Evolutionary conservation across 148 eudicot genomes (phyloP), one percentile per base, ranked within the genome.

Genomic region (Rhododendron ferrugineum): DNA sequence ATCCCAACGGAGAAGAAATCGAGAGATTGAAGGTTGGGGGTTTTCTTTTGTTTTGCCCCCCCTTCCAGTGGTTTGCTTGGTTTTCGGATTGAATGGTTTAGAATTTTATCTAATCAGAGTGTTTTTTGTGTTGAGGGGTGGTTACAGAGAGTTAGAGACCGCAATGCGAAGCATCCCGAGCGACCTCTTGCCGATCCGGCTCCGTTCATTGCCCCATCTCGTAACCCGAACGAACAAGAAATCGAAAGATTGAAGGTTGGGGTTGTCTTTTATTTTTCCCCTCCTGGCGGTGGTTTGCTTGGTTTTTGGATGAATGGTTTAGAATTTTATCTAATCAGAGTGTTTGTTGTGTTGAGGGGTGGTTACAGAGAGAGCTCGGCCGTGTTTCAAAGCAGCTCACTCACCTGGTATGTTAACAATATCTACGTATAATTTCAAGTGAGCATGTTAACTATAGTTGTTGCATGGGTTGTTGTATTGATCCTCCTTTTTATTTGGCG

Each of bases 281-380:
- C 56, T 40, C 64, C 60, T 16, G 49, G 11, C 49, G 0, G 66
- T 44, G 44, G 84, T 11, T 50, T 64, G 75, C 32, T n/a, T 47
- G 15, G 18, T 18, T 46, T 58, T 56, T 26, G 6, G 16, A 64
- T 46, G 9, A 26, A 22, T 32, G 14, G 5, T 68, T 62, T 66
- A 44, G 75, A 74, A 58, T 82, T 26, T 36, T 13, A 22, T 44
- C 66, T 87, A 44, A 83, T 26, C 46, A 7, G 76, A 76, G n/a
- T 34, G 62, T 78, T 46, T 18, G 20, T 40, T n/a, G 73, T 26
- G n/a, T 50, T 70, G 68, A 52, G 68, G 42, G 78, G 49, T 81
- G 80, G 68, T 91, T 92, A 87, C 93, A 96, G 98, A 90, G 85
- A 60, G 98, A 94, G 87, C 88, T 94, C 15, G 87, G 86, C 47